These are phyloP conservation scores for Gentiana dahurica DNA, from an alignment of 257 asterid species.

Conservation along the genomic window DNA sequence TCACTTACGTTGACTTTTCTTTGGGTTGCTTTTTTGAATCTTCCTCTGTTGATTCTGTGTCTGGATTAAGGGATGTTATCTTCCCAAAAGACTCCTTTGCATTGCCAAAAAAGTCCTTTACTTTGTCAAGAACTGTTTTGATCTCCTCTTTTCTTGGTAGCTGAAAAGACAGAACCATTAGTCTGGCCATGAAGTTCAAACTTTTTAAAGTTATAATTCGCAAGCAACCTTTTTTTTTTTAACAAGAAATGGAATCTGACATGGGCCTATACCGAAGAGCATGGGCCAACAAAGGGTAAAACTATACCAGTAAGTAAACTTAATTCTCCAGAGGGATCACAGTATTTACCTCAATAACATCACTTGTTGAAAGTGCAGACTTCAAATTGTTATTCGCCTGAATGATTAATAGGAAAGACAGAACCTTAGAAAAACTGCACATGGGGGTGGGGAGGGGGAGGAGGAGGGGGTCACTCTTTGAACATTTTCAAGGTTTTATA, in stretches of 20 bases:
- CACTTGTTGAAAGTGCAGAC: slow-evolving; percentile 58
- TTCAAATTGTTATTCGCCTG: slow-evolving; percentile 81
- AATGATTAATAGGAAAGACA: slow-evolving; percentile 11
- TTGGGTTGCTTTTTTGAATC: slow-evolving; percentile 32
- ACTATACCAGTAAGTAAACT: no score
- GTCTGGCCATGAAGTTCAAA: no score
- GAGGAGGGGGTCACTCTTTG: no score
- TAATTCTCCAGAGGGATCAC: not conserved
- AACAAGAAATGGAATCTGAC: no score
- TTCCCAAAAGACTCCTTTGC: slow-evolving; percentile 94
- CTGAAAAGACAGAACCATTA: slow-evolving; percentile 22
- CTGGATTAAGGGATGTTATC: slow-evolving; percentile 49
- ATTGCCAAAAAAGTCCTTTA: slow-evolving; percentile 83
- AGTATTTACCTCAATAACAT: slow-evolving; percentile 66
- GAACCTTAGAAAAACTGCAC: slow-evolving; percentile 1
- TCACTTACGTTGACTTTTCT: slow-evolving; percentile 53
- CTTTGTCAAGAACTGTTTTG: slow-evolving; percentile 80
- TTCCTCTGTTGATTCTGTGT: slow-evolving; percentile 42
- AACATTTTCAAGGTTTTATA: not conserved
- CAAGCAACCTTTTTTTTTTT: no score
- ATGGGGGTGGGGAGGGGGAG: no score
- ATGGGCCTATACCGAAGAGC: no score
- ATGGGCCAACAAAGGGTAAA: no score
- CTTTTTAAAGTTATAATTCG: no score
- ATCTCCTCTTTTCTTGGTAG: slow-evolving; percentile 73